phyloP scores from a whole-genome alignment of 1,284 basidiomycete genomes.

The Trichosporon coremiiforme region DNA sequence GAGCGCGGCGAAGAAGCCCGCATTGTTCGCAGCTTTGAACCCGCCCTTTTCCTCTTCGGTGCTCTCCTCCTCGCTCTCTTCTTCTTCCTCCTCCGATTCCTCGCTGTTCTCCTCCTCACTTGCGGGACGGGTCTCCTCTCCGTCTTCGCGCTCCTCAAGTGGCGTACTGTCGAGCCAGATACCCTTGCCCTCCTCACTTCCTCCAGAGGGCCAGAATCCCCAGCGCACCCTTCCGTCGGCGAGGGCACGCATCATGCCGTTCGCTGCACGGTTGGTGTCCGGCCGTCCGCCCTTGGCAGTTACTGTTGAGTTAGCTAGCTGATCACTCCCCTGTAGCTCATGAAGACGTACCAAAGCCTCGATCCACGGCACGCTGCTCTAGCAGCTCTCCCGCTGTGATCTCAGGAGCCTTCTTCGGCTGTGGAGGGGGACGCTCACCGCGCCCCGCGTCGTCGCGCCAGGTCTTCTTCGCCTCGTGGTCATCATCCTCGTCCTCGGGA shows the following conservation, averaged over 20 bases:
- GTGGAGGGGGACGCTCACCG: neutral
- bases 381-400: slow-evolving; percentile 66
- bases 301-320: slow-evolving; percentile 50
- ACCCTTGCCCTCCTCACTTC: slow-evolving; percentile 29
- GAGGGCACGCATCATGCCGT: slow-evolving; percentile 74
- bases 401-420: slow-evolving; percentile 33
- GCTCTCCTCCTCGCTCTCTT: slow-evolving; percentile 21
- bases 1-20: slow-evolving; percentile 53
- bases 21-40: slow-evolving; percentile 26
- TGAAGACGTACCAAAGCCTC: slow-evolving; percentile 63
- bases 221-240: slow-evolving; percentile 77
- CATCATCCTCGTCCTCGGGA: slow-evolving; percentile 38
- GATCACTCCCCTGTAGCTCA: neutral
- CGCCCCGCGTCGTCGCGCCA: slow-evolving; percentile 33
- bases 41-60: slow-evolving; percentile 21
- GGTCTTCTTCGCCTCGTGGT: slow-evolving; percentile 46
- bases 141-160: slow-evolving; percentile 24
- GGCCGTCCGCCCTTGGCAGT: slow-evolving; percentile 87
- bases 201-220: slow-evolving; percentile 73
- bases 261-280: slow-evolving; percentile 83
- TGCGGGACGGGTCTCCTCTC: slow-evolving; percentile 7
- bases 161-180: slow-evolving; percentile 40
- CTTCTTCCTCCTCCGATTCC: slow-evolving; percentile 28
- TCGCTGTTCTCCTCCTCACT: slow-evolving; percentile 34
- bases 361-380: slow-evolving; percentile 71